Evolutionary conservation across 176 grass and related monocot genomes (phyloP), one percentile per base, ranked within the genome.

Genomic region (Miscanthus lutarioriparius): DNA sequence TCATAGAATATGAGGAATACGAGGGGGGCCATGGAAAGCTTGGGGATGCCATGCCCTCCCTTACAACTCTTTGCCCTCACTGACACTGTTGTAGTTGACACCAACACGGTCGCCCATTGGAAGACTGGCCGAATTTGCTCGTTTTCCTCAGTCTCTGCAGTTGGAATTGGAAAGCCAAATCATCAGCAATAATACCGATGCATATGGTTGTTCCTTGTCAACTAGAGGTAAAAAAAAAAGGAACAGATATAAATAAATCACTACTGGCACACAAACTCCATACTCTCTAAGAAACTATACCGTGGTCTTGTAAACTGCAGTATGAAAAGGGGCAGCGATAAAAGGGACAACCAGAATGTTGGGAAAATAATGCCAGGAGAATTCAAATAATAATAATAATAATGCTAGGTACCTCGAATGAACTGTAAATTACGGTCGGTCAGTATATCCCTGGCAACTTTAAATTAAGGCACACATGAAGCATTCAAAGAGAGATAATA

Each of bases 1-100:
- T 97, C 92, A 41, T 97, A 97, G 77, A 97, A 97, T 72, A 97
- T 97, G 33, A 97, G 85, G 72, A 97, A 97, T 36, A 97, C 80
- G 40, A 97, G 90, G 11, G 95, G 92, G 0, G 90, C 30, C 19
- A 95, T 88, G 38, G 92, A 95, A 73, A 97, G 90, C 85, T 95
- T 95, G 23, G 84, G 85, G 61, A 85, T 62, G 23, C 45, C 84
- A 87, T 87, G 89, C 10, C 74, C 80, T 69, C 80, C 80, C 75
- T 83, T 90, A 36, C 2, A n/a, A 48, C 59, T 87, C 80, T 51
- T 83, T 62, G 0, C 67, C 32, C 22, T 79, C 75, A 62, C 15
- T 73, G 61, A 74, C n/a, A 32, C 17, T 73, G 1, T 25, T 77
- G 40, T 83, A 80, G 30, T 87, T 90, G 62, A 75, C 45, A 83